Evolutionary conservation across 148 eudicot genomes (phyloP), one percentile per base, ranked within the genome.

Genomic region (Rheum nobile): DNA sequence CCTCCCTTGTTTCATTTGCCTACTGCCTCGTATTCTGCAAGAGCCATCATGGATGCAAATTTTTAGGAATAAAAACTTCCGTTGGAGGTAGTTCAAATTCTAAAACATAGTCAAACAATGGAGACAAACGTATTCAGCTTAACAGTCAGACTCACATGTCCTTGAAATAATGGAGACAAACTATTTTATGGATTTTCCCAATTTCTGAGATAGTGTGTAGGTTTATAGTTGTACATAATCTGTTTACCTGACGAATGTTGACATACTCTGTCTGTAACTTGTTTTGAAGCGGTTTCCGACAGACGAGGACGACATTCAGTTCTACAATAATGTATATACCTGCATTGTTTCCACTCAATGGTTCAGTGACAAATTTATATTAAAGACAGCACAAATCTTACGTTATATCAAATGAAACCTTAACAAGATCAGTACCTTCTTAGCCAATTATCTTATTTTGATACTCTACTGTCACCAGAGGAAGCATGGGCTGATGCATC

Each of bases 1-100:
- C 87, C 85, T 87, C 96, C 65, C 99, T 97, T 79, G 86, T 96
- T 87, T 92, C 96, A 81, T 92, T 96, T 73, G 97, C 86, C 80
- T 92, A 95, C 52, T 87, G 85, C 82, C 97, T 96, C 96, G 89
- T 90, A 77, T 90, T 89, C 99, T 96, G 76, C 76, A 81, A 77
- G 38, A 72, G 71, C 70, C 67, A 79, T 65, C 70, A 65, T 17
- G 3, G 3, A 32, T 32, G 39, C 9, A 65, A 65, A 24, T 5
- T 47, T 43, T 22, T n/a, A n/a, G 31, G 59, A 29, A 43, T 22
- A 6, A 19, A 43, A 72, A 28, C 21, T 44, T 37, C 12, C 17
- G n/a, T n/a, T 34, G 11, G 9, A 9, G 67, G 41, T 32, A 65
- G 11, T 16, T 14, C 70, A 32, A 16, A 65, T 65, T 32, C 39